phyloP scores from a whole-genome alignment of 176 grass and related monocot species.

The Areca catechu region DNA sequence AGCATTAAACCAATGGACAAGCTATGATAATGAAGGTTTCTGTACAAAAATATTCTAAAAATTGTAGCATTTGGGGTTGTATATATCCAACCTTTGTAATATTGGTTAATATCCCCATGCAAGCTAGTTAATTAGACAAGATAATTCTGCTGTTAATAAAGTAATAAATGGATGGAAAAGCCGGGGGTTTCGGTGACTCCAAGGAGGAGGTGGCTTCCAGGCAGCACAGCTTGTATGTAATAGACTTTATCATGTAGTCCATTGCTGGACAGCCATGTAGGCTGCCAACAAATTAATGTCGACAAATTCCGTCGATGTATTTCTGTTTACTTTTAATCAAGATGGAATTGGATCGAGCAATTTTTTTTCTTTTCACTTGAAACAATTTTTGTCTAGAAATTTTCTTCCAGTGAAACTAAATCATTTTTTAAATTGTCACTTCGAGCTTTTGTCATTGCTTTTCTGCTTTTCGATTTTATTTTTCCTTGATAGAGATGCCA shows the following conservation, averaged over 20 bases:
- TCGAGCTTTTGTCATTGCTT: too few species aligned
- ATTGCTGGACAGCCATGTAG: background rate
- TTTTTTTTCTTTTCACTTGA: too few species aligned
- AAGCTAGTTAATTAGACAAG: too few species aligned
- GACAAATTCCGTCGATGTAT: background rate
- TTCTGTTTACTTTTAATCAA: background rate
- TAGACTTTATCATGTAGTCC: slow-evolving; percentile 6
- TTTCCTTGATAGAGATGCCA: too few species aligned
- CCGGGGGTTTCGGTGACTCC: background rate
- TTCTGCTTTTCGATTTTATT: too few species aligned
- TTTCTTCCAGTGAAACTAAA: too few species aligned
- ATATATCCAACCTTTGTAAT: background rate
- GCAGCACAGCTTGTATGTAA: background rate
- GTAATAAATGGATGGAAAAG: background rate
- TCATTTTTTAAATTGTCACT: too few species aligned
- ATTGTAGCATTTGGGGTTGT: background rate
- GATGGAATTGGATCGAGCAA: background rate
- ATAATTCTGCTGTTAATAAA: too few species aligned
- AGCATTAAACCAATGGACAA: background rate
- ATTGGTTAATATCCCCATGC: background rate
- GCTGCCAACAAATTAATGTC: background rate
- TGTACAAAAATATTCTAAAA: slow-evolving; percentile 10
- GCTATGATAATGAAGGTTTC: background rate
- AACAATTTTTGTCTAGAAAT: too few species aligned
- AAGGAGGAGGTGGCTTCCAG: too few species aligned